Evolutionary conservation across 257 asterid species (phyloP), one percentile per base, ranked within the genome.

Genomic region (Penstemon newberryi): DNA sequence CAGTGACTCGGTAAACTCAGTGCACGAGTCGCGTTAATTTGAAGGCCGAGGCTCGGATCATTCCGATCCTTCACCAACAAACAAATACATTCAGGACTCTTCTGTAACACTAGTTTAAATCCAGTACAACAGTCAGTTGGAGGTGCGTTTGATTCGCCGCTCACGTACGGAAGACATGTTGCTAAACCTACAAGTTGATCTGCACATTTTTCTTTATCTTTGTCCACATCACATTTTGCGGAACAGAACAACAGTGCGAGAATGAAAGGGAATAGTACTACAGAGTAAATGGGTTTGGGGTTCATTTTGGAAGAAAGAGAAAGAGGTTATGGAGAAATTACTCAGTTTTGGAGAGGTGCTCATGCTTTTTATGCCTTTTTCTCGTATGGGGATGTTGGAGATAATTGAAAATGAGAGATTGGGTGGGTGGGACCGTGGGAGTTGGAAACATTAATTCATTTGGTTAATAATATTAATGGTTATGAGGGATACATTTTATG

Each of bases 81-180:
- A 12, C 97, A 89, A 0, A 91, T 42, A 64, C 97, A 91, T 1
- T 84, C 86, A 1, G 64, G 70, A 74, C 83, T 85, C 13, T 67
- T 79, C 6, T 66, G 53, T 19, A 85, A 4, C 0, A 91, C 95
- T 65, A 71, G 67, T 40, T 78, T 79, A 55, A 91, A 78, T 0
- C 89, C 93, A 0, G 79, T 64, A 73, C 97, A 91, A 38, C 97
- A 91, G 43, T 91, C 97, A 5, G 53, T 58, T 0, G 95, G 77
- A 4, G 96, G 96, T 3, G 73, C 61, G 60, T 63, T 87, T 0
- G 90, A 77, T 3, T 82, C 81, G 3, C 90, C 88, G 19, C 82
- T 69, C 47, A 89, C 97, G 41, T 78, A 89, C 10, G 95, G 89
- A n/a, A 91, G 84, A 70, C 97, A 91, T 0, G 95, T 82, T 2